Evolutionary conservation across 495 filamentous ascomycete species (phyloP).

Genomic region (Aspergillus panamensis): DNA sequence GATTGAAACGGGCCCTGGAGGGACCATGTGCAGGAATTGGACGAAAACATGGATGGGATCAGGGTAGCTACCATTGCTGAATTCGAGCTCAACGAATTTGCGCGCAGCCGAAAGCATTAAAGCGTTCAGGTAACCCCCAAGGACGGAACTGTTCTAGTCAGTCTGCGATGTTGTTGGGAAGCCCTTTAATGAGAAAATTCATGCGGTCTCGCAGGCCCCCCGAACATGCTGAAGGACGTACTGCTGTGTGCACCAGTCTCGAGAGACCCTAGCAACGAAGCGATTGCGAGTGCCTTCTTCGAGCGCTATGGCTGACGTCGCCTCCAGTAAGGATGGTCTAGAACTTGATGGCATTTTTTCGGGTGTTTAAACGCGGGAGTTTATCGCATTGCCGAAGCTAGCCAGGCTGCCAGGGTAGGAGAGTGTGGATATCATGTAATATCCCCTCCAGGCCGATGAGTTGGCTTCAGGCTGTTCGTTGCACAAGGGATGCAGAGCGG

Average conservation of each 20-base stretch:
- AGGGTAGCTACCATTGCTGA: slow-evolving; percentile 14
- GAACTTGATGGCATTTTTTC: slow-evolving; percentile 2
- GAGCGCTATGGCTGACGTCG: slow-evolving; percentile 16
- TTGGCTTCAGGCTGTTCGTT: not conserved
- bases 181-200: not conserved
- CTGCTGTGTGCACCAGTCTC: slow-evolving; percentile 27
- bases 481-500: not conserved
- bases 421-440: not conserved
- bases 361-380: not conserved
- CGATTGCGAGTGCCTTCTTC: slow-evolving; percentile 15
- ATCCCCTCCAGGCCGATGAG: not conserved
- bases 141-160: slow-evolving; percentile 20
- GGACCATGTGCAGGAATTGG: slow-evolving; percentile 24
- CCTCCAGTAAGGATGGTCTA: slow-evolving; percentile 12
- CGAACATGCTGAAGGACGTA: slow-evolving; percentile 9
- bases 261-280: slow-evolving; percentile 17
- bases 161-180: not conserved
- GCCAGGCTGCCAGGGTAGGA: not conserved
- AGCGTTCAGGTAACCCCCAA: slow-evolving; percentile 23
- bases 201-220: not conserved
- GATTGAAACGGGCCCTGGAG: slow-evolving; percentile 14
- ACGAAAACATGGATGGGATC: slow-evolving; percentile 24
- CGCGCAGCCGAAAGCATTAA: slow-evolving; percentile 19
- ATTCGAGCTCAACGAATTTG: slow-evolving; percentile 16
- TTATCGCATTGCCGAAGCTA: not conserved